Percentiles rank a stretch among this genome's conserved stretches.
These are phyloP conservation scores for Cordyceps javanica DNA, from an alignment of 2,329 filamentous ascomycete genomes.

Conservation along the genomic window DNA sequence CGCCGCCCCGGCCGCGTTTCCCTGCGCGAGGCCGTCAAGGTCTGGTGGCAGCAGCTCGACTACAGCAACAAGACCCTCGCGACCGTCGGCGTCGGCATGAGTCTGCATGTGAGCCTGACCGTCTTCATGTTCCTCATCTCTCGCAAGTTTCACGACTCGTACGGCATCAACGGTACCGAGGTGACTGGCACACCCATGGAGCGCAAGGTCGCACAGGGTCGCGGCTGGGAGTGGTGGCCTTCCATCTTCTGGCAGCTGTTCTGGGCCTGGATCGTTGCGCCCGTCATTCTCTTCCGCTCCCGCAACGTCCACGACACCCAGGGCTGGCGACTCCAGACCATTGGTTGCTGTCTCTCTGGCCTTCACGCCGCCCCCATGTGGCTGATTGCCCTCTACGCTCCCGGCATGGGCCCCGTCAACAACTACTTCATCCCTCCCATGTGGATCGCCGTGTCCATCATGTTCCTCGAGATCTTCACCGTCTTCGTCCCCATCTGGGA, in stretches of 20 bases:
- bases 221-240: constrained; percentile 65
- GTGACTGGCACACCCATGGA: constrained; percentile 49
- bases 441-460: constrained; percentile 58
- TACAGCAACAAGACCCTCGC: constrained; percentile 43
- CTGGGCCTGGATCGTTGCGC: constrained; percentile 58
- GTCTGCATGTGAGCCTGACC: constrained; percentile 51
- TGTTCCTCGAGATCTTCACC: constrained; percentile 57
- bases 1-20: constrained; percentile 18
- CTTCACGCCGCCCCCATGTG: constrained; percentile 62
- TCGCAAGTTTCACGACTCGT: constrained; percentile 57
- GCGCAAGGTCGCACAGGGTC: constrained; percentile 36
- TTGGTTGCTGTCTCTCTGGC: constrained; percentile 42
- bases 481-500: constrained; percentile 59
- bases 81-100: constrained; percentile 48
- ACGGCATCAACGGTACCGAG: constrained; percentile 56
- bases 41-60: constrained; percentile 34
- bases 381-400: constrained; percentile 52
- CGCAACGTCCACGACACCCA: constrained; percentile 58
- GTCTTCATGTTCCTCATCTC: constrained; percentile 57
- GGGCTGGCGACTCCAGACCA: constrained; percentile 60
- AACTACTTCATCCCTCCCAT: constrained; percentile 52
- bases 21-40: constrained; percentile 24
- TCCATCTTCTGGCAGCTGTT: constrained; percentile 59
- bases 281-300: constrained; percentile 55
- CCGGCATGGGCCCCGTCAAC: constrained; percentile 46